A percentile compares a stretch with the other conserved stretches of the same genome.
Conservation (phyloP, 1,284 basidiomycete species). For the Peniophora sp. region DNA sequence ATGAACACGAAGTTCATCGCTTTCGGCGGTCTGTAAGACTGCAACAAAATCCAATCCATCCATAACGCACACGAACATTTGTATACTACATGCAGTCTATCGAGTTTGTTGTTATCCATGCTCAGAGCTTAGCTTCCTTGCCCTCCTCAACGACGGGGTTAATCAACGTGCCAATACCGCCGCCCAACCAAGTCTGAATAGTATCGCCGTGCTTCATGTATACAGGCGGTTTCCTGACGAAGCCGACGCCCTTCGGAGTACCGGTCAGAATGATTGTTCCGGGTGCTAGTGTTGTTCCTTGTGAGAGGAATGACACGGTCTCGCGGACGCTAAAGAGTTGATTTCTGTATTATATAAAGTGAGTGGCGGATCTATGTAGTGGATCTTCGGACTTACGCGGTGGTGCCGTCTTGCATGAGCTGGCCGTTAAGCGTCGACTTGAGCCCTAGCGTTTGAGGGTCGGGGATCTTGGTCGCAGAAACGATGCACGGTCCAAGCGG, state of each 20-base stretch:
- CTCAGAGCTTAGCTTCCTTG: conserved; percentile 3
- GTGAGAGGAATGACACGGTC: conserved; percentile 73
- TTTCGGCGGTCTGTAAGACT: conserved; percentile 35
- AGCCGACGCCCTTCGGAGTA: conserved; percentile 74
- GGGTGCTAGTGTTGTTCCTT: conserved; percentile 78
- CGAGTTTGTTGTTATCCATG: neutral
- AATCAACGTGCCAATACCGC: conserved; percentile 65
- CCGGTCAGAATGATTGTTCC: conserved; percentile 81
- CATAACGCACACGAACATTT: conserved; percentile 5
- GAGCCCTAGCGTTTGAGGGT: conserved; percentile 65
- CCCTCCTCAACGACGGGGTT: conserved; percentile 69
- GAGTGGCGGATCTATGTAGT: conserved; percentile 6
- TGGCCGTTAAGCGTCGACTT: conserved; percentile 64
- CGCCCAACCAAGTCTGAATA: conserved; percentile 56
- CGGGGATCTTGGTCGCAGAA: conserved; percentile 49
- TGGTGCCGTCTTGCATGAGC: conserved; percentile 67
- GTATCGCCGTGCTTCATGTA: conserved; percentile 75
- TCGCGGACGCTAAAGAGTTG: conserved; percentile 69
- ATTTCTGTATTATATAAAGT: conserved; percentile 32
- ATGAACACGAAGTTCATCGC: conserved; percentile 75
- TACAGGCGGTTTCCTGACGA: conserved; percentile 59
- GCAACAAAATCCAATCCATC: neutral
- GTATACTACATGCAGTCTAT: neutral
- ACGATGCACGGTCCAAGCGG: conserved; percentile 77
- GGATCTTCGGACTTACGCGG: conserved; percentile 39